Evolutionary conservation across 2,329 filamentous ascomycete species (phyloP), one percentile per base, ranked within the genome.

Genomic region (Fusarium brevicatenulatum): DNA sequence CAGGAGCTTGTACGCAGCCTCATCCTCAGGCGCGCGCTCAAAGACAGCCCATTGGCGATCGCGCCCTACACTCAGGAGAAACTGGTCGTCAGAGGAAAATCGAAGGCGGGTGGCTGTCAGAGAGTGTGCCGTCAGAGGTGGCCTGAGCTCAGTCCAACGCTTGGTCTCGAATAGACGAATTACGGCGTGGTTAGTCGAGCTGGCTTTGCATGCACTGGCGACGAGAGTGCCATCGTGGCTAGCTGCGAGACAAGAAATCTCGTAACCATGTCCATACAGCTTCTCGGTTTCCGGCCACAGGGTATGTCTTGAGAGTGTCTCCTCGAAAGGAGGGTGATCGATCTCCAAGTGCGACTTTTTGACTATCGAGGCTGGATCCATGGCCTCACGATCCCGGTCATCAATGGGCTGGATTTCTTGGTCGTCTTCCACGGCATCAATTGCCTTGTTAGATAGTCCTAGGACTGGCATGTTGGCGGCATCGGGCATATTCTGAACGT

Each of bases 271-370:
- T 4, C 96, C 96, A 82, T 99, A 99, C 3, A 99, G 88, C 84
- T 99, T 99, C 82, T 99, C 96, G 11, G 90, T 90, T 80, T 99
- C 96, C 7, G 96, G 96, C 95, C 95, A 99, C 37, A 99, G 90
- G 0, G 96, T 97, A 81, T 97, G 91, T 13, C 95, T 91, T 30
- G 95, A 92, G 5, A 99, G 89, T 61, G 94, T 92, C 81, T 98
- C 96, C 82, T 99, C 96, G 40, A 94, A 88, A 0, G 96, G 95
- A 16, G 96, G 95, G 72, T 93, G 91, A 46, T 89, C 83, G 58
- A 92, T 86, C 47, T 91, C 88, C 12, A 95, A 85, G 8, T 89
- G 88, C 2, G 90, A 90, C 78, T 88, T 89, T 74, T 87, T 87
- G 25, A 90, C 83, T 23, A 87, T 81, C 4, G 86, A 87, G 1